A percentile compares a stretch with the other conserved stretches of the same genome.
phyloP scores from a whole-genome alignment of 371 early-diverging fungal species.

The Syncephalastrum contaminatum region DNA sequence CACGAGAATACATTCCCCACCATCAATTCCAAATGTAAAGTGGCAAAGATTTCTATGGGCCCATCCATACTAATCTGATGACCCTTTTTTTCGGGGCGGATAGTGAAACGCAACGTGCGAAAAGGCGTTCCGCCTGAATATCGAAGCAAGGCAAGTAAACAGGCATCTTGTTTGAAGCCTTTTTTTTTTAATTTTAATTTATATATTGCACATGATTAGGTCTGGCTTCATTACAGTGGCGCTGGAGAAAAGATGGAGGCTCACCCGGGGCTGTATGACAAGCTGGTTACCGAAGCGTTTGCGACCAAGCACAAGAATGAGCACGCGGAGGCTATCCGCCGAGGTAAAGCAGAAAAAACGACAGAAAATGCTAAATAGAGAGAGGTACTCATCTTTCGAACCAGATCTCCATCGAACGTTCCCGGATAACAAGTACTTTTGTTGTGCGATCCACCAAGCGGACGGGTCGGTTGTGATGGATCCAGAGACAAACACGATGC shows the following conservation, averaged over 20 bases:
- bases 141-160: not conserved
- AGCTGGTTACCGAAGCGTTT: constrained; percentile 49
- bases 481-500: constrained; percentile 45
- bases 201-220: constrained; percentile 25
- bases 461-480: constrained; percentile 31
- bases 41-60: not conserved
- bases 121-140: constrained; percentile 7
- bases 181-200: no score
- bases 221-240: constrained; percentile 81
- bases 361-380: not conserved
- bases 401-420: constrained; percentile 78
- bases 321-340: constrained; percentile 62
- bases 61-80: not conserved
- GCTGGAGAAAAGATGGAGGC: constrained; percentile 54
- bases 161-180: not conserved
- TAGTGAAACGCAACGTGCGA: constrained; percentile 10
- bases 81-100: not conserved
- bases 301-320: constrained; percentile 51
- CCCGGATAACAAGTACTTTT: constrained; percentile 75
- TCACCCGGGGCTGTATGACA: constrained; percentile 58
- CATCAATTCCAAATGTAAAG: constrained; percentile 47
- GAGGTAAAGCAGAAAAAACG: constrained; percentile 23
- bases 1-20: constrained; percentile 46
- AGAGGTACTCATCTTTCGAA: not conserved
- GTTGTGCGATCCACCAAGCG: constrained; percentile 32